Evolutionary conservation across 2,329 filamentous ascomycete species (phyloP).

Genomic region (Immersiporthe knoxdaviesiana): DNA sequence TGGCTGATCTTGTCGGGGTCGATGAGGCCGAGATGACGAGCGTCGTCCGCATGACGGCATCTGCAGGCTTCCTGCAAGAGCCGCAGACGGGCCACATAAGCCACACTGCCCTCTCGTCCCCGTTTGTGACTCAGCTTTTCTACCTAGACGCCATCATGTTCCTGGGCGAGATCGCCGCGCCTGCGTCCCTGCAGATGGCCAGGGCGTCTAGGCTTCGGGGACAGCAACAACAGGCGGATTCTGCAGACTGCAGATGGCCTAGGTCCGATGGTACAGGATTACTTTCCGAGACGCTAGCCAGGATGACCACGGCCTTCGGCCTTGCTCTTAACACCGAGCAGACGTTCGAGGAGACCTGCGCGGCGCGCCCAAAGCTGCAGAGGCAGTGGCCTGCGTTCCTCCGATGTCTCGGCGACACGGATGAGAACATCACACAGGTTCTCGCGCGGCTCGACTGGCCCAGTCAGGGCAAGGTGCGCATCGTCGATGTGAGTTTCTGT

Average conservation of each 20-base stretch:
- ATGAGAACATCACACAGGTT: slow-evolving; percentile 34
- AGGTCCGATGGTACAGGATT: background rate
- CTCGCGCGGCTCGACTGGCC: slow-evolving; percentile 36
- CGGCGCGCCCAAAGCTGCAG: slow-evolving; percentile 35
- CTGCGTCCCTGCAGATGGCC: slow-evolving; percentile 42
- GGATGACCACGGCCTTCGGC: background rate
- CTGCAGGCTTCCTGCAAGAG: slow-evolving; percentile 42
- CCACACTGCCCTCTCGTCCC: slow-evolving; percentile 44
- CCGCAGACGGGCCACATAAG: slow-evolving; percentile 38
- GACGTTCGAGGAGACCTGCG: slow-evolving; percentile 8
- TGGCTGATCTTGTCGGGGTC: slow-evolving; percentile 46
- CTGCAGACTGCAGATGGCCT: background rate
- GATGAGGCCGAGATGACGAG: slow-evolving; percentile 43
- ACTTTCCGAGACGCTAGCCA: background rate
- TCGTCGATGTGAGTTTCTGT: slow-evolving; percentile 35
- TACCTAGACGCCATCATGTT: slow-evolving; percentile 45
- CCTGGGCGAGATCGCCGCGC: slow-evolving; percentile 40
- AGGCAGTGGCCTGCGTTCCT: slow-evolving; percentile 41
- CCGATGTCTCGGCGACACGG: slow-evolving; percentile 24
- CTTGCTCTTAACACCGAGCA: background rate
- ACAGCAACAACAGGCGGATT: slow-evolving; percentile 1
- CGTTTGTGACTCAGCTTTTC: slow-evolving; percentile 41
- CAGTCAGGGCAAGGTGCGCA: slow-evolving; percentile 35
- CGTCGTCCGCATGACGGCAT: slow-evolving; percentile 39
- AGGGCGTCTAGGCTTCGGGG: slow-evolving; percentile 31